Base-by-base conservation (phyloP, 192 early-diverging fungal genomes). In the Backusella parvicylindrica region DNA sequence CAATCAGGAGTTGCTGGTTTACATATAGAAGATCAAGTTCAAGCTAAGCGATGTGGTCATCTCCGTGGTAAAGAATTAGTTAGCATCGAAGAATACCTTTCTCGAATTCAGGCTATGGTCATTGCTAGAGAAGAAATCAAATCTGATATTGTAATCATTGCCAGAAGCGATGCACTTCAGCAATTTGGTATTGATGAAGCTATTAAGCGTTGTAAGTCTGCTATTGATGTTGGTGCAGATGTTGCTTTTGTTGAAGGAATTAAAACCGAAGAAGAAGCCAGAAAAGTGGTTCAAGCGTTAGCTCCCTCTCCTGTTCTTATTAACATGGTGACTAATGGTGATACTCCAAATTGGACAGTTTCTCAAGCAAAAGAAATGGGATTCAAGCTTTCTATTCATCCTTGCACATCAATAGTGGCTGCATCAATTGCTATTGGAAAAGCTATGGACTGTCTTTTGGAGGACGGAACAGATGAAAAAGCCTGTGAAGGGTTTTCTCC, bases 11-110 rank as follows among this genome's bases (percentile, higher is more conserved):
- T 76, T 70, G 75, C 75, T 64, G 75, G 75, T 18, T 31, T 76
- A n/a, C 75, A 76, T 63, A 31, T 76, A 3, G 75, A 76, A 70
- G 75, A 76, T 31, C 75, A 76, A 33, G 21, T 56, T 32, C 73
- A 74, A 41, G 73, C 63, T 7, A 74, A 74, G 31, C 73, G 73
- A 12, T 74, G 73, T 49, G 73, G 73, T n/a, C 73, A 74, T 66
- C 73, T 74, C n/a, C 38, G 64, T 23, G 73, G 73, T 36, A 74
- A 74, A 31, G 64, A 74, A 31, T 41, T 74, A 23, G 73, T 74
- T 16, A 47, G 40, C 18, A 36, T 40, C 13, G 64, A 65, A 16
- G 73, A 74, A 26, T 74, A 47, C 26, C 53, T 74, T 37, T 49
- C 40, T 35, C 38, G 73, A 21, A 74, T 74, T 7, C 56, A 63